Conservation (phyloP, 1,139 yeast species). For the Geotrichum klebahnii region DNA sequence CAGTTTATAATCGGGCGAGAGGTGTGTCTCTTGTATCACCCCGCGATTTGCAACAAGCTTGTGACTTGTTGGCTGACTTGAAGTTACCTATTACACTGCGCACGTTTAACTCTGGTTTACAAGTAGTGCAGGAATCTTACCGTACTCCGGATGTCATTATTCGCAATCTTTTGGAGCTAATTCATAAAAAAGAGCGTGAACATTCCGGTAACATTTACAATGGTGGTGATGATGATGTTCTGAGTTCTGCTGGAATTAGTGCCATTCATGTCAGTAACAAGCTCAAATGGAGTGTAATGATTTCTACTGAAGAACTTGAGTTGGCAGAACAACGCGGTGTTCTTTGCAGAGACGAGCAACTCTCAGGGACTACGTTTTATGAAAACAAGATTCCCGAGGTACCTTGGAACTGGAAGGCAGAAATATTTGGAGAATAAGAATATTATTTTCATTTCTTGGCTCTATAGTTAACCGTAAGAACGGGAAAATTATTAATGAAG, state of each 20-base stretch:
- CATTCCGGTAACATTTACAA: not conserved
- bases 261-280: slow-evolving; percentile 50
- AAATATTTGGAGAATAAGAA: slow-evolving; percentile 12
- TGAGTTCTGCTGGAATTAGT: slow-evolving; percentile 39
- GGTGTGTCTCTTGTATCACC: slow-evolving; percentile 61
- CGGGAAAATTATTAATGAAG: not conserved
- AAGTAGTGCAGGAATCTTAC: slow-evolving; percentile 46
- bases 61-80: slow-evolving; percentile 46
- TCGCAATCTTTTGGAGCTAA: slow-evolving; percentile 37
- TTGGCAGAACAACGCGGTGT: slow-evolving; percentile 55
- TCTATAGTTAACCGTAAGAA: not conserved
- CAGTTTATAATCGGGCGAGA: slow-evolving; percentile 56
- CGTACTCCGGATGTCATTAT: slow-evolving; percentile 38
- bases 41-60: slow-evolving; percentile 51
- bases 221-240: slow-evolving; percentile 2
- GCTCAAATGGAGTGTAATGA: slow-evolving; percentile 64
- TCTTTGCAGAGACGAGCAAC: slow-evolving; percentile 62
- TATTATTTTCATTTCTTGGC: slow-evolving; percentile 1
- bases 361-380: slow-evolving; percentile 52
- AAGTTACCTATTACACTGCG: slow-evolving; percentile 47
- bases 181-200: slow-evolving; percentile 23
- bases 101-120: slow-evolving; percentile 43
- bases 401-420: slow-evolving; percentile 15
- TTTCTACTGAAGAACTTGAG: slow-evolving; percentile 65
- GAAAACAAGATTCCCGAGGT: slow-evolving; percentile 24